A percentile compares a stretch with the other conserved stretches of the same genome.
Evolutionary conservation across 805 yeast species (phyloP).

Genomic region (Saccharomycopsis selenospora): DNA sequence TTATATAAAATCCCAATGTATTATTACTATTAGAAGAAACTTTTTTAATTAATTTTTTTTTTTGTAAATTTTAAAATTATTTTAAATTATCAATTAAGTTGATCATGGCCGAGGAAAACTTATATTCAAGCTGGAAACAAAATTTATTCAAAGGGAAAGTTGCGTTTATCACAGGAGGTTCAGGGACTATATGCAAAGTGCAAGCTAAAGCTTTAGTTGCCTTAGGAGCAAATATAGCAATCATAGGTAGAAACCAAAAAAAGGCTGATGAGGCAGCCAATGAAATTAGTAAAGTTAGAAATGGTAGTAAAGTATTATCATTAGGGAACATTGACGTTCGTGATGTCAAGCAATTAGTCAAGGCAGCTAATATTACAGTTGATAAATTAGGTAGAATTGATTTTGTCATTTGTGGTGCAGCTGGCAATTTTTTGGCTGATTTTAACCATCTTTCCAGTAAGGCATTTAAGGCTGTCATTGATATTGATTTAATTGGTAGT

Average conservation of each 20-base stretch:
- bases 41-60: no score
- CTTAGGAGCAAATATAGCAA: constrained; percentile 82
- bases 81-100: no score
- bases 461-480: constrained; percentile 83
- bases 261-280: constrained; percentile 62
- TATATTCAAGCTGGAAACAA: constrained; percentile 48
- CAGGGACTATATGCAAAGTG: constrained; percentile 90
- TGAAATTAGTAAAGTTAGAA: constrained; percentile 52
- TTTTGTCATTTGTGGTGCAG: constrained; percentile 90
- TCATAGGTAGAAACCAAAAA: constrained; percentile 67
- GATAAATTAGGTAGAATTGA: constrained; percentile 69
- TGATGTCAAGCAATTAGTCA: constrained; percentile 46
- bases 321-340: constrained; percentile 75
- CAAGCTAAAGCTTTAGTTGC: constrained; percentile 79
- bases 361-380: constrained; percentile 63
- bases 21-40: no score
- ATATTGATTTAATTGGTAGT: constrained; percentile 82
- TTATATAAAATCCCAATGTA: no score
- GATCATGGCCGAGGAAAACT: no score
- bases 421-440: constrained; percentile 85
- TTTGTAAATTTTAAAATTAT: no score
- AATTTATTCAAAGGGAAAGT: constrained; percentile 77
- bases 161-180: constrained; percentile 90
- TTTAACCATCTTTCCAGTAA: constrained; percentile 71
- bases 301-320: constrained; percentile 63